Evolutionary conservation across 768 basidiomycete genomes (phyloP).

Genomic region (Candolleomyces eurysporus): DNA sequence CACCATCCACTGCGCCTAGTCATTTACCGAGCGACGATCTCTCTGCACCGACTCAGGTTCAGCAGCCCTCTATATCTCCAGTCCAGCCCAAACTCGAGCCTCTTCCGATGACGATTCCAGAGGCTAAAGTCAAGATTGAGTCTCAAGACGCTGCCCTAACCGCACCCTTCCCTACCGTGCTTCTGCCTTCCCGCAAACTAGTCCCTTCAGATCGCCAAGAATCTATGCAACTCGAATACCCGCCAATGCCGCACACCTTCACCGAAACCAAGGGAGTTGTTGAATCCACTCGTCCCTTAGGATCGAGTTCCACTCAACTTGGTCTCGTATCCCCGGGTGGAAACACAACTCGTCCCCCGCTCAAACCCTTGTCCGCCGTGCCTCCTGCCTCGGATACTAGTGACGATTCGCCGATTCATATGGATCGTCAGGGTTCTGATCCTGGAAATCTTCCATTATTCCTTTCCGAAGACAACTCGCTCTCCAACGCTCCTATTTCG

Average conservation of each 20-base stretch:
- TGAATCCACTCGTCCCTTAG: neutral
- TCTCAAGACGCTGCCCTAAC: neutral
- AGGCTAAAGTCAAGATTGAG: neutral
- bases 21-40: neutral
- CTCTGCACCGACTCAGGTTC: neutral
- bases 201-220: neutral
- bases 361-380: neutral
- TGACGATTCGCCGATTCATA: conserved; percentile 13
- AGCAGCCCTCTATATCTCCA: neutral
- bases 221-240: neutral
- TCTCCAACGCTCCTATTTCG: neutral
- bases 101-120: neutral
- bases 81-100: neutral
- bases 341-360: neutral
- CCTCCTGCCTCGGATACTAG: neutral
- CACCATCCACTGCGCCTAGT: neutral
- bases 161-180: neutral
- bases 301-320: neutral
- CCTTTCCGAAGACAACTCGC: neutral
- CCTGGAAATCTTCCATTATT: conserved; percentile 23
- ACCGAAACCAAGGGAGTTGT: neutral
- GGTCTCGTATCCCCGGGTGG: neutral
- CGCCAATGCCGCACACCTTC: neutral
- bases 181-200: neutral
- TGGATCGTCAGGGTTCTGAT: conserved; percentile 22